A percentile compares a stretch with the other conserved stretches of the same genome.
These are phyloP conservation scores for Hirsutella minnesotensis DNA, from an alignment of 2,329 filamentous ascomycete genomes.

Conservation along the genomic window DNA sequence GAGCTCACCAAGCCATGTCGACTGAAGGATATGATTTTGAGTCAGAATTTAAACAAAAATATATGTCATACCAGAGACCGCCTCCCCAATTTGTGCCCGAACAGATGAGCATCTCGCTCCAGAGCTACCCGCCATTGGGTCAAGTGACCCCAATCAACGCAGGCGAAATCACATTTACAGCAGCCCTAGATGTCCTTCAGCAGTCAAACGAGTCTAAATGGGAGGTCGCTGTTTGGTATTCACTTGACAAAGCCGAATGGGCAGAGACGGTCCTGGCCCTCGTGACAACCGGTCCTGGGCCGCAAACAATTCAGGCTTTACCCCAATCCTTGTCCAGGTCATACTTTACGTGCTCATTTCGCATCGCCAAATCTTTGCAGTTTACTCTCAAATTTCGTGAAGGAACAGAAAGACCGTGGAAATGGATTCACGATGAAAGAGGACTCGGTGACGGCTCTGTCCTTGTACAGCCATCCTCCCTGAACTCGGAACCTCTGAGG, in stretches of 20 bases:
- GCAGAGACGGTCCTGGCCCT: conserved; percentile 34
- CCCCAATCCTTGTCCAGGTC: conserved; percentile 19
- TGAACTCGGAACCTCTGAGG: conserved; percentile 28
- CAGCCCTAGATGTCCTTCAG: conserved; percentile 54
- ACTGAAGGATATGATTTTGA: conserved; percentile 20
- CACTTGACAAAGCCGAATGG: conserved; percentile 42
- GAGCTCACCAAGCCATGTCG: too few relatives aligned
- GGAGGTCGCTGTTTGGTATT: conserved; percentile 68
- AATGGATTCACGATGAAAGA: conserved; percentile 57
- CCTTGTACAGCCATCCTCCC: conserved; percentile 24
- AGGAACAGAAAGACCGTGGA: conserved; percentile 43
- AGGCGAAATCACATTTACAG: conserved; percentile 46
- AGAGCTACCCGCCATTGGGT: conserved; percentile 59
- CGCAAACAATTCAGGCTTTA: conserved; percentile 38
- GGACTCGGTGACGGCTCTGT: conserved; percentile 53
- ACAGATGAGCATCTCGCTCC: conserved; percentile 26
- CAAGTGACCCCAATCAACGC: conserved; percentile 53
- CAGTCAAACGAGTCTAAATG: conserved; percentile 45
- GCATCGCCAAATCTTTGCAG: conserved; percentile 34
- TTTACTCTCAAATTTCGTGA: conserved; percentile 65
- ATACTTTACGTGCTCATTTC: conserved; percentile 43
- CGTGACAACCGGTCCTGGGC: conserved; percentile 14
- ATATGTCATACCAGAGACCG: conserved; percentile 25
- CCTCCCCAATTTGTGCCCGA: conserved; percentile 13
- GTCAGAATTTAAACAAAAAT: conserved; percentile 23